These are phyloP conservation scores for Mycena indigotica DNA, from an alignment of 768 basidiomycete species.

Conservation along the genomic window DNA sequence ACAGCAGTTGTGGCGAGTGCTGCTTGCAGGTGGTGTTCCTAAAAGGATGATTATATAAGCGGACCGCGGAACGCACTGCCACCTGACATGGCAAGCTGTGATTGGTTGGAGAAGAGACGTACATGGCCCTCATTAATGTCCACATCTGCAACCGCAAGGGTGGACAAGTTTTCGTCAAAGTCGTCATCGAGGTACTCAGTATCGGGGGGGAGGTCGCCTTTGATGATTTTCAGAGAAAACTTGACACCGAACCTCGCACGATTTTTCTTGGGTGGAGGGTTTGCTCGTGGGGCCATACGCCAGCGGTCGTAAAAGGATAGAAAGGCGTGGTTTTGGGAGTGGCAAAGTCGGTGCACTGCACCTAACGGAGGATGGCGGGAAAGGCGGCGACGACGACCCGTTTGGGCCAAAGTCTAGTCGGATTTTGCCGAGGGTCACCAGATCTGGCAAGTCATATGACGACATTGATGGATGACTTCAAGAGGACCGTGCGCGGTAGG, in stretches of 20 bases:
- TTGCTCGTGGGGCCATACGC: constrained; percentile 18
- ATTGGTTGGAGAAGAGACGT: no score
- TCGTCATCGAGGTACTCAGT: constrained; percentile 19
- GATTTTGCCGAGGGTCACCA: not conserved
- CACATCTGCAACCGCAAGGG: constrained; percentile 16
- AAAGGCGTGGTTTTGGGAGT: not conserved
- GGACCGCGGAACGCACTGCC: constrained; percentile 54
- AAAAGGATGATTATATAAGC: constrained; percentile 41
- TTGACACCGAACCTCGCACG: constrained; percentile 20
- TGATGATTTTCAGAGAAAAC: constrained; percentile 17
- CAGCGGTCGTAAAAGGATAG: not conserved
- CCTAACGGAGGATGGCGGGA: not conserved
- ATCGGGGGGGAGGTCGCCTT: constrained; percentile 15
- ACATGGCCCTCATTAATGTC: constrained; percentile 17
- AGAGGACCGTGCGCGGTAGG: no score
- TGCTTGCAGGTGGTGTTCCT: constrained; percentile 60
- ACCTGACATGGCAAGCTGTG: constrained; percentile 28
- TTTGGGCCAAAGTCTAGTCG: not conserved
- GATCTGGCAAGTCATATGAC: not conserved
- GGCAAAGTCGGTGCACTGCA: not conserved
- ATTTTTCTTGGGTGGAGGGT: constrained; percentile 23
- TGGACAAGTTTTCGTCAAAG: not conserved
- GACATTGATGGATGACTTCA: not conserved
- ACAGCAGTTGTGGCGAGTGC: constrained; percentile 56
- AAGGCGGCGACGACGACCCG: not conserved